Base-by-base conservation (phyloP, 179 eudicot species). In the Beta lomatogona region DNA sequence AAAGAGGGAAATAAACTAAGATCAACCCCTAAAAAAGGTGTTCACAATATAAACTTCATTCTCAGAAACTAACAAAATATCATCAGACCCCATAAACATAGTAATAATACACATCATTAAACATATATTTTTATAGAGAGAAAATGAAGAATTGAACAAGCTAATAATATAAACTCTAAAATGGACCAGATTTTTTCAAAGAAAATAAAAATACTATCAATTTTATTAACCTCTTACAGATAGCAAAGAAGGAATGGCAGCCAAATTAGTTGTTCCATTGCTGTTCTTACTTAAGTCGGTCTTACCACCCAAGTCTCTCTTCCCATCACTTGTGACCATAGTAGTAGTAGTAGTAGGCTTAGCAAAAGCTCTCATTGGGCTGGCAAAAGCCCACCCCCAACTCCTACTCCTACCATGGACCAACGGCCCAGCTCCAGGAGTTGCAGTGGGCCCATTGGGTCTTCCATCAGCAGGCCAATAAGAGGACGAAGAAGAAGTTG, bases 341-440 rank as follows among this genome's bases (percentile, higher is more conserved):
- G 55, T 28, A 5, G 73, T 45, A 5, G 73, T 63, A 54, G 60
- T 41, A 0, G 45, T 28, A 5, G 86, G 87, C 75, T 85, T 88
- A 6, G 87, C 75, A 65, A 93, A 91, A 3, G 91, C 96, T 54
- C 96, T 84, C 78, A 91, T 91, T n/a, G 98, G 98, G 69, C 96
- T 94, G 0, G 97, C 92, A n/a, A 94, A 85, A 0, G 97, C 94
- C 98, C 98, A 94, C 0, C 93, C 97, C 94, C 97, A 93, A 74
- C 92, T 93, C 83, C 78, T 85, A 25, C 89, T 91, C 84, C 91
- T 68, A 10, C 91, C 88, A 59, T 89, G 92, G 3, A 78, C 84
- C 15, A 84, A 52, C 65, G 77, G 79, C 44, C 82, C 52, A 19
- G 45, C 45, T 4, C 75, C 79, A 3, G 84, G 77, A 0, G 84